These are phyloP conservation scores for Boehmeria nivea DNA, from an alignment of 306 rosid genomes.

Conservation along the genomic window DNA sequence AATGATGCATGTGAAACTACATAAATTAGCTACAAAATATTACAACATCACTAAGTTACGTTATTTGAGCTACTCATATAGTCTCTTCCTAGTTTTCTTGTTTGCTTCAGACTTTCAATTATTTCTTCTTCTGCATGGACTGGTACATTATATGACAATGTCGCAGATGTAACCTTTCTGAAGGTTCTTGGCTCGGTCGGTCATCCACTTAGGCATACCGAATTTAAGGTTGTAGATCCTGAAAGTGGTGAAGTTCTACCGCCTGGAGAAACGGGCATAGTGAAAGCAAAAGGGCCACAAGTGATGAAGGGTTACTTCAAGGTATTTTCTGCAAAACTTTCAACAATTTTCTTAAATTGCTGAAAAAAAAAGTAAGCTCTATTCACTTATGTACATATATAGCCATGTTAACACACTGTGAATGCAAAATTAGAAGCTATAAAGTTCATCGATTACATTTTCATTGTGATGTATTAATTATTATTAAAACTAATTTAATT, in stretches of 20 bases:
- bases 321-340: slow-evolving; percentile 37
- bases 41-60: no score
- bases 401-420: no score
- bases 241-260: slow-evolving; percentile 73
- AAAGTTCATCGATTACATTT: neutral
- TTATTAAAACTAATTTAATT: neutral
- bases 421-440: no score
- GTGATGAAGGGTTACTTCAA: slow-evolving; percentile 93
- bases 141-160: no score
- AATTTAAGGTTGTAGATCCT: slow-evolving; percentile 63
- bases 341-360: neutral
- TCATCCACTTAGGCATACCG: slow-evolving; percentile 69
- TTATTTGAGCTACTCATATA: no score
- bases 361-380: neutral
- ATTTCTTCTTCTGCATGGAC: slow-evolving; percentile 16
- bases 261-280: slow-evolving; percentile 75
- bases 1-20: neutral
- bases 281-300: slow-evolving; percentile 74
- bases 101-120: slow-evolving; percentile 10
- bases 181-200: slow-evolving; percentile 96
- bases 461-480: neutral
- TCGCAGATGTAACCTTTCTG: slow-evolving; percentile 33
- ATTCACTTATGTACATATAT: no score
- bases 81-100: slow-evolving; percentile 13
- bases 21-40: no score